These are phyloP conservation scores for Tolypocladium inflatum DNA, from an alignment of 2,329 filamentous ascomycete species.

Conservation along the genomic window DNA sequence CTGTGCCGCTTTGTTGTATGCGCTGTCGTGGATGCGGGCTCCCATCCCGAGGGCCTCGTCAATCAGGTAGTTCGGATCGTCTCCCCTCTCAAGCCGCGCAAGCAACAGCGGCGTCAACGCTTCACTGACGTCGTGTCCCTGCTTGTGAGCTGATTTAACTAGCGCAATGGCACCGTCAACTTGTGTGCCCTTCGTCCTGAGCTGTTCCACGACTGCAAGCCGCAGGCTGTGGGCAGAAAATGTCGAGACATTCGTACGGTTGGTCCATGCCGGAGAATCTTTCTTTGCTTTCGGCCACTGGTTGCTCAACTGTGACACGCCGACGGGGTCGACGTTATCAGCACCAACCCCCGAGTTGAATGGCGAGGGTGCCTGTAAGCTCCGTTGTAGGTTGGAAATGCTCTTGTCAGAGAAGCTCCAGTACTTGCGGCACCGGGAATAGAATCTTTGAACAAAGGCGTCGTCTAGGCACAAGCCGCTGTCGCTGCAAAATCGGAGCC, in stretches of 20 bases:
- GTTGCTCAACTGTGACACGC: neutral
- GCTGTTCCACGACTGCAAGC: constrained; percentile 35
- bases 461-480: constrained; percentile 17
- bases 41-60: constrained; percentile 16
- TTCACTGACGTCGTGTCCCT: constrained; percentile 30
- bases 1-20: constrained; percentile 26
- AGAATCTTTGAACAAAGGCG: constrained; percentile 17
- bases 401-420: constrained; percentile 22
- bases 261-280: neutral
- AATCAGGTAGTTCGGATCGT: constrained; percentile 15
- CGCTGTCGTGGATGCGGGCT: constrained; percentile 21
- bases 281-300: neutral
- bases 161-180: constrained; percentile 25
- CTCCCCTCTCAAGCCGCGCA: constrained; percentile 24
- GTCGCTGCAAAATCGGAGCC: constrained; percentile 22
- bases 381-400: constrained; percentile 7
- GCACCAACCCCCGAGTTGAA: neutral
- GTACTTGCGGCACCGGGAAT: constrained; percentile 19
- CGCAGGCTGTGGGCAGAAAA: constrained; percentile 20
- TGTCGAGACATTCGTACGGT: neutral
- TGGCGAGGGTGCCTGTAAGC: neutral
- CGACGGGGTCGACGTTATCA: neutral
- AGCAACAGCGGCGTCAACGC: constrained; percentile 30
- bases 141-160: constrained; percentile 26
- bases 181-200: constrained; percentile 20